A percentile compares a stretch with the other conserved stretches of the same genome.
phyloP scores from a whole-genome alignment of 1,284 basidiomycete species.

The Leccinum fallax region DNA sequence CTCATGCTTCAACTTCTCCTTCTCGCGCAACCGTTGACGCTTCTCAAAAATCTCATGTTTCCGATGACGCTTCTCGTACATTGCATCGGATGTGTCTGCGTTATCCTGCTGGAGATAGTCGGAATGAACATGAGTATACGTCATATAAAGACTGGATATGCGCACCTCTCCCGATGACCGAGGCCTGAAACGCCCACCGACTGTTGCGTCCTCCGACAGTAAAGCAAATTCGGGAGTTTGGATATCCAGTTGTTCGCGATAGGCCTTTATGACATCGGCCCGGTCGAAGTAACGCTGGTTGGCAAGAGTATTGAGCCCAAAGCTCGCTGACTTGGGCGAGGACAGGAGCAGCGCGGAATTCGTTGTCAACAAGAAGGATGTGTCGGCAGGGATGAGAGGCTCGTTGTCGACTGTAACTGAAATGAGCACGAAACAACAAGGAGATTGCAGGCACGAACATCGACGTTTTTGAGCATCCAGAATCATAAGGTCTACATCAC shows the following conservation, averaged over 20 bases:
- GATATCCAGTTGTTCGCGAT: slow-evolving; percentile 65
- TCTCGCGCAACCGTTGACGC: slow-evolving; percentile 81
- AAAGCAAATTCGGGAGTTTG: slow-evolving; percentile 71
- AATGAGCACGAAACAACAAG: slow-evolving; percentile 23
- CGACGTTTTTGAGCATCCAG: slow-evolving; percentile 78
- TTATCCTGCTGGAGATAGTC: slow-evolving; percentile 37
- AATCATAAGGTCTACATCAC: slow-evolving; percentile 82
- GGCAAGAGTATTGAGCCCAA: slow-evolving; percentile 56
- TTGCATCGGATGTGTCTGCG: slow-evolving; percentile 80
- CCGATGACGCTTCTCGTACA: slow-evolving; percentile 83
- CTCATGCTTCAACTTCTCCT: slow-evolving; percentile 88
- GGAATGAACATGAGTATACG: slow-evolving; percentile 14
- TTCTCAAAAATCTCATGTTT: slow-evolving; percentile 89
- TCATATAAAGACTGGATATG: slow-evolving; percentile 21
- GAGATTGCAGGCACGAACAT: slow-evolving; percentile 53
- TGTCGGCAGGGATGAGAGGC: slow-evolving; percentile 64
- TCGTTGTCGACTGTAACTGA: slow-evolving; percentile 64
- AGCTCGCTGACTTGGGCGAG: slow-evolving; percentile 37
- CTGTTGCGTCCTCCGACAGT: slow-evolving; percentile 58
- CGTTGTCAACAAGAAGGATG: slow-evolving; percentile 72
- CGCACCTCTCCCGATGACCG: slow-evolving; percentile 70
- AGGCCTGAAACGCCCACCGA: slow-evolving; percentile 68
- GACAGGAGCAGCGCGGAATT: slow-evolving; percentile 49
- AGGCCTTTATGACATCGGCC: slow-evolving; percentile 72
- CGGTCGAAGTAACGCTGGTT: slow-evolving; percentile 77